Evolutionary conservation across 1,284 basidiomycete genomes (phyloP).

Genomic region (Peniophora sp.): DNA sequence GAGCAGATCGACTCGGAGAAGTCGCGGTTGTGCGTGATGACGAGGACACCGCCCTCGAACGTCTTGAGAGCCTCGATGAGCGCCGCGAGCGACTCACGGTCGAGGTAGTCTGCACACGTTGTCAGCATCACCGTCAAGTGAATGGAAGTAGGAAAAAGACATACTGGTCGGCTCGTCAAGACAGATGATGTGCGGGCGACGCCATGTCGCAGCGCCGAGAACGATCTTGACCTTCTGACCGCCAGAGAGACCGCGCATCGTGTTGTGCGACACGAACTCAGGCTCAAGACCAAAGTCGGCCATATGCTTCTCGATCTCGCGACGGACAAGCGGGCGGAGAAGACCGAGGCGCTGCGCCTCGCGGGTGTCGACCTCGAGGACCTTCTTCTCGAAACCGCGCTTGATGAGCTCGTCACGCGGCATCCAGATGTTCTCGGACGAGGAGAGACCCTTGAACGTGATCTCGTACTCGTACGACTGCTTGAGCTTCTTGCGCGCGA

Average conservation of each 20-base stretch:
- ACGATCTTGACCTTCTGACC: conserved; percentile 99
- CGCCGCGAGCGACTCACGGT: conserved; percentile 95
- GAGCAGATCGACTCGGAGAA: conserved; percentile 94
- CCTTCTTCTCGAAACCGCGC: conserved; percentile 98
- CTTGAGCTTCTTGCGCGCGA: conserved; percentile 94
- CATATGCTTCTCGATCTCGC: conserved; percentile 97
- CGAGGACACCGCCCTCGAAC: conserved; percentile 95
- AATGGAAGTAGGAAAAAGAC: conserved; percentile 19
- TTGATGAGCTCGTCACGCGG: conserved; percentile 94
- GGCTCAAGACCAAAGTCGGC: conserved; percentile 95
- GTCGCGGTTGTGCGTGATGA: conserved; percentile 97
- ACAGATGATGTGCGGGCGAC: conserved; percentile 95
- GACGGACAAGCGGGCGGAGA: conserved; percentile 91
- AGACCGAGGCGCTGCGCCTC: conserved; percentile 96
- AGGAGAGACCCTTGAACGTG: conserved; percentile 86
- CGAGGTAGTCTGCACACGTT: conserved; percentile 72
- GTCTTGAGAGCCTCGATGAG: conserved; percentile 93
- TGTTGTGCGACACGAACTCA: conserved; percentile 95
- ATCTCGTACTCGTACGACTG: conserved; percentile 98
- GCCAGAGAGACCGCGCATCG: conserved; percentile 95
- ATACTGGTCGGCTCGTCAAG: conserved; percentile 93
- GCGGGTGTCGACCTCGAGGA: conserved; percentile 93
- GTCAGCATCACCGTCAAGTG: conserved; percentile 7
- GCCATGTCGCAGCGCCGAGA: conserved; percentile 97
- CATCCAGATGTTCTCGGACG: conserved; percentile 95